Percentiles rank a stretch among this genome's conserved stretches.
phyloP scores from a whole-genome alignment of 2,329 filamentous ascomycete genomes.

The Cladosporium velox region DNA sequence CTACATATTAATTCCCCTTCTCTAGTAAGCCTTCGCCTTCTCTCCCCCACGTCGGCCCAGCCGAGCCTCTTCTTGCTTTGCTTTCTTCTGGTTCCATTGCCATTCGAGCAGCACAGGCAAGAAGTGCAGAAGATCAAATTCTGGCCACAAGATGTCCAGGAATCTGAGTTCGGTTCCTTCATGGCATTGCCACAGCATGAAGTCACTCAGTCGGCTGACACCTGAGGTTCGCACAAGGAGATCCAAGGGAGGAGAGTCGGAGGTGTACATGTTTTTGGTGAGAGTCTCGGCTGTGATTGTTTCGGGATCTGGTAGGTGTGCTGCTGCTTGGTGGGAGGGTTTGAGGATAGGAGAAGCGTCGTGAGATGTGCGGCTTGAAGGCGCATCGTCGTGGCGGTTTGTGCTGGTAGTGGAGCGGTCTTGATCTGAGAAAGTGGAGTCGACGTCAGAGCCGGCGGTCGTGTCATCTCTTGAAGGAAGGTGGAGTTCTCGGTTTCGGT shows the following conservation, averaged over 20 bases:
- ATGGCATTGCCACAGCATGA: conserved; percentile 98
- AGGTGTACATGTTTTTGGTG: conserved; percentile 84
- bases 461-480: conserved; percentile 5
- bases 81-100: conserved; percentile 60
- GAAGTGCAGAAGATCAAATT: conserved; percentile 93
- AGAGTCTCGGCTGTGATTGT: conserved; percentile 81
- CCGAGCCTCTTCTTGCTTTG: conserved; percentile 11
- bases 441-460: conserved; percentile 9
- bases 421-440: conserved; percentile 25
- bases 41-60: conserved; percentile 11
- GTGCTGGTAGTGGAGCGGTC: conserved; percentile 14
- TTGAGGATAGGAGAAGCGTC: conserved; percentile 16
- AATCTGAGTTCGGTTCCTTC: conserved; percentile 92
- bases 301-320: conserved; percentile 70
- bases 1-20: not conserved
- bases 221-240: conserved; percentile 90
- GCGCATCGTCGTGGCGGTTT: conserved; percentile 22
- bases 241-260: conserved; percentile 81
- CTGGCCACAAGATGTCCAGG: conserved; percentile 88
- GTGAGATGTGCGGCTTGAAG: conserved; percentile 34
- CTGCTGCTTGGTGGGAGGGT: conserved; percentile 1
- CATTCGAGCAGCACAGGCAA: conserved; percentile 90
- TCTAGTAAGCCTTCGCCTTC: not conserved
- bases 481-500: conserved; percentile 7
- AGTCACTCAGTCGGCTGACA: conserved; percentile 89